phyloP scores from a whole-genome alignment of 768 basidiomycete species.

The Baorangia bicolor region DNA sequence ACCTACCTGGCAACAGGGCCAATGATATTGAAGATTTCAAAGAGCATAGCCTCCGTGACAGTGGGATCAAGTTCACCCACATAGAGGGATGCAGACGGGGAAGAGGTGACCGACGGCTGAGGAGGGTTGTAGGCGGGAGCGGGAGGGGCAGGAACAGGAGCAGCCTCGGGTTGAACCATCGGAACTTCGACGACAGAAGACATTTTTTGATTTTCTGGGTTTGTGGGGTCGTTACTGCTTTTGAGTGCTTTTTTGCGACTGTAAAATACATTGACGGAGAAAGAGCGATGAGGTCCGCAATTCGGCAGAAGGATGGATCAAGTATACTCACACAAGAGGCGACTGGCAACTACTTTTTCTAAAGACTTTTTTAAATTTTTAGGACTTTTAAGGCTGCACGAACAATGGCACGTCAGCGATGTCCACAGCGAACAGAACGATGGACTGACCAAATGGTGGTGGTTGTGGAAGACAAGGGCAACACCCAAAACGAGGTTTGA shows the following conservation, averaged over 20 bases:
- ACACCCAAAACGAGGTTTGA: slow-evolving; percentile 18
- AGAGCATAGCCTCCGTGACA: slow-evolving; percentile 99
- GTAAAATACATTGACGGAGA: slow-evolving; percentile 10
- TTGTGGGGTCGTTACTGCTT: slow-evolving; percentile 87
- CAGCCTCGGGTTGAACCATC: slow-evolving; percentile 49
- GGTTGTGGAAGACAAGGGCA: slow-evolving; percentile 50
- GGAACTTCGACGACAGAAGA: slow-evolving; percentile 58
- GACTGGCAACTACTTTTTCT: slow-evolving; percentile 76
- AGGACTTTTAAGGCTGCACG: slow-evolving; percentile 56
- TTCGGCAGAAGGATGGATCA: slow-evolving; percentile 13
- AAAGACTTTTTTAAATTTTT: slow-evolving; percentile 63
- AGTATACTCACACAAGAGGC: slow-evolving; percentile 59
- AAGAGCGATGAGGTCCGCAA: slow-evolving; percentile 15
- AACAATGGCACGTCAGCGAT: slow-evolving; percentile 19
- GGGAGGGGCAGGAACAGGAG: slow-evolving; percentile 42
- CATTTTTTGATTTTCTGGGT: slow-evolving; percentile 52
- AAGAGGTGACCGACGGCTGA: slow-evolving; percentile 49
- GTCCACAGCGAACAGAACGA: slow-evolving; percentile 14
- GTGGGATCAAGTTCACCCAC: slow-evolving; percentile 98
- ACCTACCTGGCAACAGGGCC: slow-evolving; percentile 95
- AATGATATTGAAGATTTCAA: slow-evolving; percentile 99
- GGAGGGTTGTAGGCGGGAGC: slow-evolving; percentile 61
- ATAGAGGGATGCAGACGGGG: slow-evolving; percentile 92
- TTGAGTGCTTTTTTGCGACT: slow-evolving; percentile 77
- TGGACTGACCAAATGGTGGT: slow-evolving; percentile 62